Evolutionary conservation across 23 red algal genomes (phyloP), one percentile per base, ranked within the genome.

Genomic region (Gracilaria vermiculophylla): DNA sequence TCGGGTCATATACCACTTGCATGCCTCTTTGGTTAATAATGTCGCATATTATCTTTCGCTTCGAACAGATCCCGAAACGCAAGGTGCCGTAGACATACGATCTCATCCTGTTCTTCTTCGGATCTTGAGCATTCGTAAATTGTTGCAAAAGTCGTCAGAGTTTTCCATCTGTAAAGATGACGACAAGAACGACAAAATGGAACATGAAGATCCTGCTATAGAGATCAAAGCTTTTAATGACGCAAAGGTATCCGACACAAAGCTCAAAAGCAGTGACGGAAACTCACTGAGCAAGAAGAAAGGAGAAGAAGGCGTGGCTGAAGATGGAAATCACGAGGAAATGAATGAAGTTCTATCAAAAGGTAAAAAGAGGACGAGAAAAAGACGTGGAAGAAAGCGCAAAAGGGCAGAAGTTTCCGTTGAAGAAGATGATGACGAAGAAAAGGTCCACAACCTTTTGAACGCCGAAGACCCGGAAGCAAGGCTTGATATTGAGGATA

Each of bases 11-110:
- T 91, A 62, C 52, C 87, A 91, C 32, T 55, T 91, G 27, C 48
- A 81, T 53, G 42, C 75, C 11, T 69, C 54, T 13, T 70, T 81
- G 12, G 87, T 70, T 17, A 69, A 33, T 0, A 91, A 91, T 45
- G 50, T 91, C 7, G 54, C 87, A 2, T 91, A 78, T 72, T 91
- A 80, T 35, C 53, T 91, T 14, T 69, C 87, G 9, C 75, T 91
- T 28, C 39, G 87, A 44, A 91, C 87, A 12, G 75, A 91, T 72
- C 87, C 87, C 12, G 87, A 91, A 17, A 32, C 58, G n/a, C 56
- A 70, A 32, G 75, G 87, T 20, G 23, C 73, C n/a, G 67, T 73
- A 24, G 58, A 80, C 37, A 17, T 80, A 12, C 36, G 52, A 43
- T 53, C 73, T 15, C 87, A 91, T 62, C 87, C 87, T 2, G 87